Evolutionary conservation across 805 yeast species (phyloP).

Genomic region (Hanseniaspora taiwanica): DNA sequence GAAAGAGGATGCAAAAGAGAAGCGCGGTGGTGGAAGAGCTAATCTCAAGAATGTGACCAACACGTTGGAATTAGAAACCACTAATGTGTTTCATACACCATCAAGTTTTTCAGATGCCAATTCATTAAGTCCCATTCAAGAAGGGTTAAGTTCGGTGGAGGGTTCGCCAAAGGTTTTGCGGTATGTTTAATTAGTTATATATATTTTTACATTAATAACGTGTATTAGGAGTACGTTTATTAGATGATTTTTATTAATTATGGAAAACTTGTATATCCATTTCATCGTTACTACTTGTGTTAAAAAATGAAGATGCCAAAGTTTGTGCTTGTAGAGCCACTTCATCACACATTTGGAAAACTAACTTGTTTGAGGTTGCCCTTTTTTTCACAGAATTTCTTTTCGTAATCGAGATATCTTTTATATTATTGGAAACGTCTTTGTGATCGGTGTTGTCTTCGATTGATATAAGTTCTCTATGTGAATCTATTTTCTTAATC

Average conservation of each 20-base stretch:
- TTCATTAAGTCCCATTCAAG: conserved; percentile 23
- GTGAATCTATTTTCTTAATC: neutral
- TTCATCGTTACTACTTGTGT: neutral
- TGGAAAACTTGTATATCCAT: conserved; percentile 1
- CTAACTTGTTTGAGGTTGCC: neutral
- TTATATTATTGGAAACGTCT: neutral
- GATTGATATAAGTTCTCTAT: neutral
- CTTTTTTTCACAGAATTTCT: neutral
- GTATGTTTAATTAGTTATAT: neutral
- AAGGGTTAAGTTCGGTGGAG: conserved; percentile 17
- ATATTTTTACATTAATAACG: neutral
- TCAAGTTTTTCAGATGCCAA: conserved; percentile 8
- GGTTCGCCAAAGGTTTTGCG: conserved; percentile 13
- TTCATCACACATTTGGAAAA: neutral
- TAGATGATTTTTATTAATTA: neutral
- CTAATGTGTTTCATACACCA: neutral
- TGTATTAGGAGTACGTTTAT: neutral
- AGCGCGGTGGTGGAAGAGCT: conserved; percentile 1
- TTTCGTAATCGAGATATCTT: neutral
- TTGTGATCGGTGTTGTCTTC: neutral
- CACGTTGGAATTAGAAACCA: neutral
- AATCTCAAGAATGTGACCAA: neutral
- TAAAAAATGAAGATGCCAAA: neutral
- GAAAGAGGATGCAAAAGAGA: conserved; percentile 1
- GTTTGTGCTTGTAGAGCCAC: neutral